Percentiles rank a stretch among this genome's conserved stretches.
Evolutionary conservation across 768 basidiomycete species (phyloP).

Genomic region (Russula dissimulans): DNA sequence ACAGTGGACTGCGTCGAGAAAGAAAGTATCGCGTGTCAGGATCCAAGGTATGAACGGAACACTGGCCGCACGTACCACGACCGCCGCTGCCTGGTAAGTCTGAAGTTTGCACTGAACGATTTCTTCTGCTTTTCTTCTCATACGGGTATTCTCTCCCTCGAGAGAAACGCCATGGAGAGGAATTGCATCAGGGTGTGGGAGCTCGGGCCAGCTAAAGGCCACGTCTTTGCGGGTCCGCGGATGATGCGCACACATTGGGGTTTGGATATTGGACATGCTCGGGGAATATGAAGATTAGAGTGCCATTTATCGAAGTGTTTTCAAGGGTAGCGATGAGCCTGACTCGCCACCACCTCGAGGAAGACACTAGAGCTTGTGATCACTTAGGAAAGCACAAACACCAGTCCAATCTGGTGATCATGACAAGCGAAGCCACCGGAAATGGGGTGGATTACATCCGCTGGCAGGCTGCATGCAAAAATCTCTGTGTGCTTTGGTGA

Average conservation of each 20-base stretch:
- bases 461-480: too few species aligned
- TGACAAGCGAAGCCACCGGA: too few species aligned
- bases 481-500: too few species aligned
- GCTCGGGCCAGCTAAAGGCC: not conserved
- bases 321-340: not conserved
- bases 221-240: not conserved
- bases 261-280: not conserved
- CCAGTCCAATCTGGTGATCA: too few species aligned
- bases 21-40: not conserved
- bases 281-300: not conserved
- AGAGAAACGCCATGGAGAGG: not conserved
- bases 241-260: not conserved
- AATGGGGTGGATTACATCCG: too few species aligned
- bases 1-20: constrained; percentile 2
- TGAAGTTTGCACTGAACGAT: constrained; percentile 6
- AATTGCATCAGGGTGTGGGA: not conserved
- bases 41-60: too few species aligned
- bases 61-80: not conserved
- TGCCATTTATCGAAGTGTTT: not conserved
- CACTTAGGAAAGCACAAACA: not conserved
- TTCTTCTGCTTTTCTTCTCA: not conserved
- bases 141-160: not conserved
- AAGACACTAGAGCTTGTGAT: not conserved
- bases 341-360: not conserved
- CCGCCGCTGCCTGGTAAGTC: constrained; percentile 13